Base-by-base conservation (phyloP, 208 protist species). In the Trypanosomatidae sp. region DNA sequence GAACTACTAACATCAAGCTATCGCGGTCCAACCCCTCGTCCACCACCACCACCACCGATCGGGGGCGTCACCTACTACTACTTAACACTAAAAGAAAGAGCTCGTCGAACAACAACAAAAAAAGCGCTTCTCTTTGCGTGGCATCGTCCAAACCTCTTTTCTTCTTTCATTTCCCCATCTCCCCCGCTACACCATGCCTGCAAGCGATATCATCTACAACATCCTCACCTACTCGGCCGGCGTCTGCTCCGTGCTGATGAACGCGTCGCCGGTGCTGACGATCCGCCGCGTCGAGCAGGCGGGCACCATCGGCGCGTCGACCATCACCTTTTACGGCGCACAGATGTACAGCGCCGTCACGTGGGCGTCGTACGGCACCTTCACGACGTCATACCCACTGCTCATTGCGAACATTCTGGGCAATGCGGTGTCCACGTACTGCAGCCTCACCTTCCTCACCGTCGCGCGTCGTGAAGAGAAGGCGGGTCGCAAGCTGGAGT, bases 401-500 rank as follows among this genome's bases (percentile, higher is more conserved):
- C 79, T 89, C 49, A 73, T 88, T 33, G 58, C 82, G 52, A 89
- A 86, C 73, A 80, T 69, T 33, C 64, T 92, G 1, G 87, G 87
- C 60, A 92, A 87, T 59, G 79, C 79, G 44, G 80, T 89, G 9
- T 73, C 79, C 13, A 89, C 84, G 36, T 92, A 90, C 74, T 89
- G 79, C 55, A 80, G 79, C 22, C 76, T 92, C 3, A 79, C 82
- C 2, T 89, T 86, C 68, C 81, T 92, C 28, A 81, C 84, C 1
- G 77, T 88, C 5, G 87, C 84, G 6, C 82, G 84, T 2, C 78
- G 77, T 2, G 84, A 89, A 69, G 84, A 89, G 71, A 77, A 70
- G 70, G 77, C 76, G n/a, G 82, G 85, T 1, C 71, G 76, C 55
- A 80, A 58, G 46, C 73, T 89, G 53, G 77, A 81, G 36, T 76